A percentile compares a stretch with the other conserved stretches of the same genome.
phyloP scores from a whole-genome alignment of 176 grass and related monocot species.

The Lolium multiflorum region DNA sequence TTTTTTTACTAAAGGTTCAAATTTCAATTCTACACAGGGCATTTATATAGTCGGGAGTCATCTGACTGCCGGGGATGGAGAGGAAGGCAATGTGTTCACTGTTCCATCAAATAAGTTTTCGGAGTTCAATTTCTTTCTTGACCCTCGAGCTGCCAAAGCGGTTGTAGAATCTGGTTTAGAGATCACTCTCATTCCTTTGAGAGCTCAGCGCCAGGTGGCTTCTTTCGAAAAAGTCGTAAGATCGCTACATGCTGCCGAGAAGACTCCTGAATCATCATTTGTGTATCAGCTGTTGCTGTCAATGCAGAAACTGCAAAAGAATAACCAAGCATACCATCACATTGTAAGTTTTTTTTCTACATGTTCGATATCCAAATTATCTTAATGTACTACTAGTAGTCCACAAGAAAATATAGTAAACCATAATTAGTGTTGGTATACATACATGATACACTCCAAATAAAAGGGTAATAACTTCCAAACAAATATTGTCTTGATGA shows the following conservation, averaged over 20 bases:
- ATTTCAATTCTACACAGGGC: constrained; percentile 45
- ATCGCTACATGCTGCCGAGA: constrained; percentile 22
- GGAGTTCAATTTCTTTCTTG: constrained; percentile 86
- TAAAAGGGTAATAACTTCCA: not conserved
- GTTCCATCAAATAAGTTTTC: constrained; percentile 63
- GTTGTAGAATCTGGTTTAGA: constrained; percentile 58
- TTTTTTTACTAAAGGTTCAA: not conserved
- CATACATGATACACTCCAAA: not conserved
- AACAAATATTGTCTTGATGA: not conserved
- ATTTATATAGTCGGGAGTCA: constrained; percentile 70
- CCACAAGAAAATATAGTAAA: not conserved
- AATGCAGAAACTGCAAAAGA: constrained; percentile 59
- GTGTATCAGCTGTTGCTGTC: constrained; percentile 47
- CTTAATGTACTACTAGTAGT: not conserved
- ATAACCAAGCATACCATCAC: constrained; percentile 53
- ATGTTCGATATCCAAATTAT: not conserved
- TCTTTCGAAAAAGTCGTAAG: constrained; percentile 49
- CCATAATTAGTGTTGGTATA: not conserved
- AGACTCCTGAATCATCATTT: constrained; percentile 71
- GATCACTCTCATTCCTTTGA: constrained; percentile 66
- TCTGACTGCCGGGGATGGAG: constrained; percentile 39
- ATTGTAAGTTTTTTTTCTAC: constrained; percentile 51
- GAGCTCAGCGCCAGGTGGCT: constrained; percentile 54
- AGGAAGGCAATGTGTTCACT: constrained; percentile 69
- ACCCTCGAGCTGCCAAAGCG: constrained; percentile 66